Base-by-base conservation (phyloP, 768 basidiomycete species). In the Macrolepiota albuminosa region DNA sequence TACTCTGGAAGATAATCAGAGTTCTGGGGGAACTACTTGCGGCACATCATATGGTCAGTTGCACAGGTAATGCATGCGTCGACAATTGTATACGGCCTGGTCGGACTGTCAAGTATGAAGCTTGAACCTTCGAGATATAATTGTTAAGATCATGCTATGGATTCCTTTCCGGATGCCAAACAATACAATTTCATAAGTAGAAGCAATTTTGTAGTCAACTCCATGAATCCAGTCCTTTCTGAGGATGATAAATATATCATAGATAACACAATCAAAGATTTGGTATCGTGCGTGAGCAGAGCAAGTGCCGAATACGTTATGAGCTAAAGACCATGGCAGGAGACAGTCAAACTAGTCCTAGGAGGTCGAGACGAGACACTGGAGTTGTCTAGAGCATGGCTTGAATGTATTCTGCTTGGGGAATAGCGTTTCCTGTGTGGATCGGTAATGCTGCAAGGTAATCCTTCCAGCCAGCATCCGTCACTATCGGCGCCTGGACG, bases 401-500 rank as follows among this genome's bases (percentile, higher is more conserved):
- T 63, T 78, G 79, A 45, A 77, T 68, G 24, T 71, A 72, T 50
- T 75, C 72, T 37, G 71, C 61, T 55, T 71, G 68, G 31, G 77
- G 73, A 54, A 69, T 50, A 1, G 80, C 78, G 42, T 73, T 73
- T 9, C 81, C 81, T 55, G 73, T 72, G 66, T 78, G 78, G 13
- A 74, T 73, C 40, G 80, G 72, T 50, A 84, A 67, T 10, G 61
- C 61, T 18, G 65, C 65, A 13, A 78, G 60, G 67, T 83, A 83
- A 14, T 68, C 65, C 61, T 83, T 81, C 83, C 82, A 85, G 31
- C 70, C 59, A 31, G 65, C 71, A 63, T 82, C 81, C 36, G 81
- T 78, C 14, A 83, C 75, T 57, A 85, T 82, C 18, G 82, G 83
- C 14, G 82, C 83, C 53, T 74, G 75, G 56, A 83, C 76, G 56